Conservation (phyloP, 2,329 filamentous ascomycete species). For the Ascochyta pisi region DNA sequence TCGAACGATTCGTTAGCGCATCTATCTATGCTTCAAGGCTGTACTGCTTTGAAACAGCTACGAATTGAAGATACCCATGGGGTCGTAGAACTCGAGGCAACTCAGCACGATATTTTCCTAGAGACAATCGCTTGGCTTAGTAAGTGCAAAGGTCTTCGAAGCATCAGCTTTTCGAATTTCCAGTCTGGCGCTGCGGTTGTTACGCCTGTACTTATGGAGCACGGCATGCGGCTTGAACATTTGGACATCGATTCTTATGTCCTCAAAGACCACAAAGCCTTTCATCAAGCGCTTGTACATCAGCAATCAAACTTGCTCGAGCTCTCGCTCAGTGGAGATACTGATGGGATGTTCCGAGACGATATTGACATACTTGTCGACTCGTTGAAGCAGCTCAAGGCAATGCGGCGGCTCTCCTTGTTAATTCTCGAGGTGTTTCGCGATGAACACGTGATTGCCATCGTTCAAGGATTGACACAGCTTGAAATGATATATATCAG, state of each 20-base stretch:
- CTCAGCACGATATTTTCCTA: slow-evolving; percentile 60
- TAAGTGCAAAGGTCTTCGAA: slow-evolving; percentile 59
- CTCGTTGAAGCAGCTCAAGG: slow-evolving; percentile 59
- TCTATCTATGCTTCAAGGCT: slow-evolving; percentile 57
- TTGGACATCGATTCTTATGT: slow-evolving; percentile 60
- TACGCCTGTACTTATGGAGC: slow-evolving; percentile 56
- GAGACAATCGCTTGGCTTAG: slow-evolving; percentile 63
- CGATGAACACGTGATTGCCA: slow-evolving; percentile 56
- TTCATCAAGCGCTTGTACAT: slow-evolving; percentile 60
- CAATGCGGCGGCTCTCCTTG: slow-evolving; percentile 61
- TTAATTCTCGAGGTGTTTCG: slow-evolving; percentile 61
- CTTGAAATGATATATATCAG: slow-evolving; percentile 65
- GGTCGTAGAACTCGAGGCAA: slow-evolving; percentile 56
- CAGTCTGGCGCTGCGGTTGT: slow-evolving; percentile 61
- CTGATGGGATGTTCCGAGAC: slow-evolving; percentile 55
- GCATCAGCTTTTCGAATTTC: slow-evolving; percentile 60
- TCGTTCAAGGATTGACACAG: slow-evolving; percentile 55
- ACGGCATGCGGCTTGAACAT: slow-evolving; percentile 55
- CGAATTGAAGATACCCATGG: slow-evolving; percentile 57
- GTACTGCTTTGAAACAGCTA: slow-evolving; percentile 58
- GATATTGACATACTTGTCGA: slow-evolving; percentile 58
- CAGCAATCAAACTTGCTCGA: slow-evolving; percentile 60
- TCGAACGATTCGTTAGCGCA: slow-evolving; percentile 58
- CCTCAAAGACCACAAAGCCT: slow-evolving; percentile 57
- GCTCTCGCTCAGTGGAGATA: slow-evolving; percentile 56